Base-by-base conservation (phyloP, 2,329 filamentous ascomycete genomes). In the Aspergillus novoparasiticus region DNA sequence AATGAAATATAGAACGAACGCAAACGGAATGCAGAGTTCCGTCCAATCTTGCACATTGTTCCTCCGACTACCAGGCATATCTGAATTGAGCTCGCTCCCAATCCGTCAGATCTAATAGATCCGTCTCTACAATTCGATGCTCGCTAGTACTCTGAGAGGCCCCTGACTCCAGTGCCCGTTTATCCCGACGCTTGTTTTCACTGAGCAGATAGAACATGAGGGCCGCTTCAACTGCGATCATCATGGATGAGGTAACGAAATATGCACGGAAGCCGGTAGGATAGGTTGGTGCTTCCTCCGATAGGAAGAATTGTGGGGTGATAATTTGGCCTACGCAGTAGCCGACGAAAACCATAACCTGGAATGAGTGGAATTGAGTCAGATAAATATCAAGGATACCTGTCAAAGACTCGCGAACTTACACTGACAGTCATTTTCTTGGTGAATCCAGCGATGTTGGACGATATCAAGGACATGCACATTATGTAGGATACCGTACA, bases 391-490 rank as follows among this genome's bases (percentile, higher is more conserved):
- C 21, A 36, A 46, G 8, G 14, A 19, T 32, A 23, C 26, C 2
- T 1, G 19, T 2, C 11, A 21, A 4, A 23, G 9, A 2, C 14
- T 26, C 23, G 21, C 19, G 21, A 6, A 58, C 56, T 58, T 45
- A 58, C 56, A 21, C 56, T 34, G 4, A 30, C 26, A 6, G 56
- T 58, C 39, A 34, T 34, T 28, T 58, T 58, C n/a, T 58, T 58
- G 6, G 56, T 58, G n/a, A 58, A 58, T 10, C 56, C 56, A 8
- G 23, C 56, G 14, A 58, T 48, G 28, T 58, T 58, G 6, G 56
- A 58, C 3, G 56, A 58, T 36, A 58, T 45, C 14, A 58, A 10
- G 19, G 23, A 30, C 56, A 58, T 58, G 56, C 56, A 58, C 56
- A 58, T 58, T 8, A 58, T 58, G 5, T 58, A 58, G 4, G 56